phyloP scores from a whole-genome alignment of 2,329 filamentous ascomycete species.

The Colletotrichum incanum region DNA sequence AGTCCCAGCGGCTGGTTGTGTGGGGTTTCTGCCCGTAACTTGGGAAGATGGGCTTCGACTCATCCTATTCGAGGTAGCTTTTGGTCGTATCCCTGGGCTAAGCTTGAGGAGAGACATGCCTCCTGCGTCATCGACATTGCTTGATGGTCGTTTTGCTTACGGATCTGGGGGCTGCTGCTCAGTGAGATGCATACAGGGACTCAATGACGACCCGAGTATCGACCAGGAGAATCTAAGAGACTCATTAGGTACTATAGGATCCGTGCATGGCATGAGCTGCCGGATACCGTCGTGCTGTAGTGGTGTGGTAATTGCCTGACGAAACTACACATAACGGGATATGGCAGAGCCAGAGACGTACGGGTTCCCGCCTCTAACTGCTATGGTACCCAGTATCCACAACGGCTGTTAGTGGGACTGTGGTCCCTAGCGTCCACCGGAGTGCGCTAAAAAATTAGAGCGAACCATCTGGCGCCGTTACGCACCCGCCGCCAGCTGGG shows the following conservation, averaged over 20 bases:
- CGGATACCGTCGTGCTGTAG: background rate
- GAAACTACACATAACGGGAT: background rate
- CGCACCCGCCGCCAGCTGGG: background rate
- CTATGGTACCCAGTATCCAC: background rate
- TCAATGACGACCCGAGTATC: background rate
- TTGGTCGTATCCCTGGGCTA: slow-evolving; percentile 1
- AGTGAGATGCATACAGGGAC: background rate
- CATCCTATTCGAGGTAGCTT: slow-evolving; percentile 11
- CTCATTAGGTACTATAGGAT: background rate
- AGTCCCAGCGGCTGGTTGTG: slow-evolving; percentile 18
- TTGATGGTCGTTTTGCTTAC: background rate
- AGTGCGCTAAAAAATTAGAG: background rate
- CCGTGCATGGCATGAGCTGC: background rate
- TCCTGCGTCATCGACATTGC: slow-evolving; percentile 14
- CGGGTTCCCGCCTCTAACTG: slow-evolving; percentile 4
- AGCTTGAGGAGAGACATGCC: background rate
- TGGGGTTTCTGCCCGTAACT: slow-evolving; percentile 17
- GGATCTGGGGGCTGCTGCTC: background rate
- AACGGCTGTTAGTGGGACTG: slow-evolving; percentile 10
- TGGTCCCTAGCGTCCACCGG: background rate
- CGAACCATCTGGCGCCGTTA: too few relatives aligned
- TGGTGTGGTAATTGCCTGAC: background rate
- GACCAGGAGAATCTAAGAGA: background rate
- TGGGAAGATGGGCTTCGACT: slow-evolving; percentile 9
- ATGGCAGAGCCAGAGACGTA: background rate